A percentile compares a stretch with the other conserved stretches of the same genome.
These are phyloP conservation scores for Pythium rishiriense DNA, from an alignment of 352 stramenopile genomes.

Conservation along the genomic window DNA sequence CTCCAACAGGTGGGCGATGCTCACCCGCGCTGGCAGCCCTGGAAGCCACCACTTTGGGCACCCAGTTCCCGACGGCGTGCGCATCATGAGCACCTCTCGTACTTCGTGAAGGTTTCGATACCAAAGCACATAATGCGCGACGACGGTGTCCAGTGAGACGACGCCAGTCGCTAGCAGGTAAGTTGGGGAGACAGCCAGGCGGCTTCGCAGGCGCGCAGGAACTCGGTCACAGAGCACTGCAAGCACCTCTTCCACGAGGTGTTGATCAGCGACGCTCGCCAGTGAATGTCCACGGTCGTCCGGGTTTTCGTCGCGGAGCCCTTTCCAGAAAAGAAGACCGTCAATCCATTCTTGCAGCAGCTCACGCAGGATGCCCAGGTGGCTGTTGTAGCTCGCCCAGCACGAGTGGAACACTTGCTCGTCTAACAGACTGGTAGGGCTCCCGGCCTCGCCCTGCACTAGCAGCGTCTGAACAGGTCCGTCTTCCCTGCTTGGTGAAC, in stretches of 20 bases:
- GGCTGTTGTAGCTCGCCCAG: slow-evolving; percentile 14
- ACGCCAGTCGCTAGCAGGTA: slow-evolving; percentile 4
- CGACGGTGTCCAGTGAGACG: slow-evolving; percentile 17
- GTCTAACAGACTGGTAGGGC: not conserved
- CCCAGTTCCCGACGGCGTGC: not conserved
- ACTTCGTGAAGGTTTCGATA: slow-evolving; percentile 5
- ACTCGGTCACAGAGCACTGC: slow-evolving; percentile 19
- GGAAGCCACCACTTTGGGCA: slow-evolving; percentile 25
- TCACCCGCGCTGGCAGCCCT: not conserved
- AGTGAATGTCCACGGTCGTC: slow-evolving; percentile 1
- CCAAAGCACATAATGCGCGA: slow-evolving; percentile 13
- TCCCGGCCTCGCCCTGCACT: not conserved
- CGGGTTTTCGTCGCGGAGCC: not conserved
- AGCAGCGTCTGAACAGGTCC: not conserved
- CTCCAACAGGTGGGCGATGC: slow-evolving; percentile 16
- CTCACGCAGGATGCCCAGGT: not conserved
- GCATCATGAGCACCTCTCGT: not conserved
- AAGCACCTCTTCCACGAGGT: slow-evolving; percentile 1
- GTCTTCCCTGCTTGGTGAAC: not conserved
- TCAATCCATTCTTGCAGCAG: slow-evolving; percentile 1
- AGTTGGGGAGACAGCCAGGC: not conserved
- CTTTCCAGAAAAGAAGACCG: slow-evolving; percentile 14
- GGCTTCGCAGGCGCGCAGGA: not conserved
- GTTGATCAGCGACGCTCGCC: not conserved
- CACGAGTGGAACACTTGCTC: not conserved